Evolutionary conservation across 2,329 filamentous ascomycete species (phyloP).

Genomic region (Xylariaceae sp.): DNA sequence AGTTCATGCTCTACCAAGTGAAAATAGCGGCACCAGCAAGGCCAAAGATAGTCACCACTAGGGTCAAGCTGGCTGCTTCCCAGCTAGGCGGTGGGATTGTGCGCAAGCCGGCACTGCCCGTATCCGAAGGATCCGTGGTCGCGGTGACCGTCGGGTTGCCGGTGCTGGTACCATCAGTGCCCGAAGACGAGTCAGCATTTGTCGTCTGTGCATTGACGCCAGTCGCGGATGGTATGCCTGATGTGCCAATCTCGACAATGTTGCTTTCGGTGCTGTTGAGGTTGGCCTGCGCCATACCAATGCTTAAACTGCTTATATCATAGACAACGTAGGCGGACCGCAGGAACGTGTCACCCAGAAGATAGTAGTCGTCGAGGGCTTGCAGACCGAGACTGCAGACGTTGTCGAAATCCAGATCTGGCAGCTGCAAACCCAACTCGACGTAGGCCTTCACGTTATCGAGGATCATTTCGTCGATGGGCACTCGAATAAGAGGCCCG

Average conservation of each 20-base stretch:
- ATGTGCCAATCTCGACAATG: conserved; percentile 43
- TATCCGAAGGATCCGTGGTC: neutral
- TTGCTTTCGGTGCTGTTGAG: conserved; percentile 41
- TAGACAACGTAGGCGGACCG: conserved; percentile 52
- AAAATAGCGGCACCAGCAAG: conserved; percentile 26
- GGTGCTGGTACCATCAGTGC: neutral
- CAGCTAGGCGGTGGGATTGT: conserved; percentile 19
- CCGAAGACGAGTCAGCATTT: conserved; percentile 9
- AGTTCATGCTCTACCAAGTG: conserved; percentile 12
- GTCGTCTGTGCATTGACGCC: conserved; percentile 38
- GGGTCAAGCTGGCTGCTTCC: conserved; percentile 19
- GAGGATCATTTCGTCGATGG: conserved; percentile 36
- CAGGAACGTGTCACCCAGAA: conserved; percentile 46
- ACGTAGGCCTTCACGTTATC: conserved; percentile 31
- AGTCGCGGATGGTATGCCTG: conserved; percentile 39
- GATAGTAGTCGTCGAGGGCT: conserved; percentile 34
- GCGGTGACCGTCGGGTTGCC: conserved; percentile 8
- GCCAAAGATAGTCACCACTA: conserved; percentile 22
- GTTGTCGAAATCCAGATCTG: conserved; percentile 36
- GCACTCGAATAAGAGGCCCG: conserved; percentile 31
- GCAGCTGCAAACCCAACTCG: conserved; percentile 19
- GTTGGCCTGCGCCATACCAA: conserved; percentile 52
- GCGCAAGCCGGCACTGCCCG: conserved; percentile 16
- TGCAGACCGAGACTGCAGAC: conserved; percentile 55
- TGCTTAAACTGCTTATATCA: conserved; percentile 47